Evolutionary conservation across 2,329 filamentous ascomycete species (phyloP).

Genomic region (Aspergillus sp.): DNA sequence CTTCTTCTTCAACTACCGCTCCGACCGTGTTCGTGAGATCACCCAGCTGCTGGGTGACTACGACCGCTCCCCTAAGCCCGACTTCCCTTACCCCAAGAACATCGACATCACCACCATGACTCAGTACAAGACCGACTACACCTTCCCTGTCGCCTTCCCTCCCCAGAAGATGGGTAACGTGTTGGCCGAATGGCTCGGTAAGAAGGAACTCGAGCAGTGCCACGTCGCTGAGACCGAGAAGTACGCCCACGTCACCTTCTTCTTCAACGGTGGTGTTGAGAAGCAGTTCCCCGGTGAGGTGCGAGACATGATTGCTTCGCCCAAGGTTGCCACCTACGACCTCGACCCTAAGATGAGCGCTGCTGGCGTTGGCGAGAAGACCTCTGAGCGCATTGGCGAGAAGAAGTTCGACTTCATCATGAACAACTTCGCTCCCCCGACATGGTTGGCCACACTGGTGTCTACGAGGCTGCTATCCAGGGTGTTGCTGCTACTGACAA

Average conservation of each 20-base stretch:
- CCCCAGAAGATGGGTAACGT: conserved; percentile 97
- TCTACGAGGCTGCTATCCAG: conserved; percentile 88
- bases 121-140: conserved; percentile 92
- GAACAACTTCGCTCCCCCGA: conserved; percentile 99
- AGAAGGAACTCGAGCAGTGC: conserved; percentile 85
- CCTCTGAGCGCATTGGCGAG: conserved; percentile 78
- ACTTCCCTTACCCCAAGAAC: conserved; percentile 92
- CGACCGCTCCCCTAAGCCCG: conserved; percentile 83
- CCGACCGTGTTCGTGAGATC: conserved; percentile 92
- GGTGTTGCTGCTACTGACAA: conserved; percentile 83
- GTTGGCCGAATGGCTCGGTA: conserved; percentile 92
- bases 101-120: conserved; percentile 92
- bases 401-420: conserved; percentile 93
- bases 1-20: conserved; percentile 99
- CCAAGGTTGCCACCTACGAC: conserved; percentile 95
- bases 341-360: conserved; percentile 94
- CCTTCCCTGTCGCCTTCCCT: conserved; percentile 86
- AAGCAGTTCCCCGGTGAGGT: conserved; percentile 90
- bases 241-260: conserved; percentile 99
- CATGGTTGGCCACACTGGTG: conserved; percentile 98
- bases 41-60: conserved; percentile 89
- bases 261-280: conserved; percentile 98
- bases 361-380: conserved; percentile 81
- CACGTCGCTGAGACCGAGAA: conserved; percentile 99
- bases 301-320: conserved; percentile 89